Conservation (phyloP, 257 asterid species). For the Lavandula angustifolia region DNA sequence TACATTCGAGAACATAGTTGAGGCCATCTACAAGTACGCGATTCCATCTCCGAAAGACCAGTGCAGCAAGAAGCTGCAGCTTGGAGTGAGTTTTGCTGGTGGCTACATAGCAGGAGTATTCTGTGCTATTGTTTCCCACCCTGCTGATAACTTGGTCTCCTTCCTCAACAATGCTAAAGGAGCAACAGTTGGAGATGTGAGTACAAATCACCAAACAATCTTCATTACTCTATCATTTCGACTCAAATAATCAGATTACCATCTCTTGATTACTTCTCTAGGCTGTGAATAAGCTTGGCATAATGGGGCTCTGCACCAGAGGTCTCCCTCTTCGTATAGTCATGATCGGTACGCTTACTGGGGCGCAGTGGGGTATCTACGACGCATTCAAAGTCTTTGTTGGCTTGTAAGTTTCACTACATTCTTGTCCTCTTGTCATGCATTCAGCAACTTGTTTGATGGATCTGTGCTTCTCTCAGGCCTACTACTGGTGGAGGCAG, state of each 20-base stretch:
- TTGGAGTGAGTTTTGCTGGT: constrained; percentile 84
- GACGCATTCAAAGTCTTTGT: constrained; percentile 92
- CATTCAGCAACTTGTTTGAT: neutral
- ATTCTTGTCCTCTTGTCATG: neutral
- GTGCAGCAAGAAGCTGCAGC: constrained; percentile 71
- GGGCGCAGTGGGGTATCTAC: constrained; percentile 98
- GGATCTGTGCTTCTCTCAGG: constrained; percentile 41
- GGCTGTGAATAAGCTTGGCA: constrained; percentile 85
- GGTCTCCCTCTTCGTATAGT: constrained; percentile 95
- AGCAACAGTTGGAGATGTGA: constrained; percentile 75
- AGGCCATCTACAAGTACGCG: constrained; percentile 61
- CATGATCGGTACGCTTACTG: constrained; percentile 97
- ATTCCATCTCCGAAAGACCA: constrained; percentile 78
- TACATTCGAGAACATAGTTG: constrained; percentile 74
- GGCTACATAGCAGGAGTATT: constrained; percentile 80
- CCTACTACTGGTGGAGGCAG: constrained; percentile 80
- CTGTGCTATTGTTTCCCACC: constrained; percentile 83
- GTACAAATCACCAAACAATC: constrained; percentile 22
- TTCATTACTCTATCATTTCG: no score
- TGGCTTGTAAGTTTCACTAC: constrained; percentile 68
- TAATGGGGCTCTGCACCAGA: constrained; percentile 76
- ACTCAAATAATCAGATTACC: no score
- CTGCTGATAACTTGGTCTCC: constrained; percentile 87
- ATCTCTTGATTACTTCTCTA: constrained; percentile 11
- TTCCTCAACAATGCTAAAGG: constrained; percentile 92